Evolutionary conservation across 176 grass and related monocot genomes (phyloP), one percentile per base, ranked within the genome.

Genomic region (Aegilops sharonensis): DNA sequence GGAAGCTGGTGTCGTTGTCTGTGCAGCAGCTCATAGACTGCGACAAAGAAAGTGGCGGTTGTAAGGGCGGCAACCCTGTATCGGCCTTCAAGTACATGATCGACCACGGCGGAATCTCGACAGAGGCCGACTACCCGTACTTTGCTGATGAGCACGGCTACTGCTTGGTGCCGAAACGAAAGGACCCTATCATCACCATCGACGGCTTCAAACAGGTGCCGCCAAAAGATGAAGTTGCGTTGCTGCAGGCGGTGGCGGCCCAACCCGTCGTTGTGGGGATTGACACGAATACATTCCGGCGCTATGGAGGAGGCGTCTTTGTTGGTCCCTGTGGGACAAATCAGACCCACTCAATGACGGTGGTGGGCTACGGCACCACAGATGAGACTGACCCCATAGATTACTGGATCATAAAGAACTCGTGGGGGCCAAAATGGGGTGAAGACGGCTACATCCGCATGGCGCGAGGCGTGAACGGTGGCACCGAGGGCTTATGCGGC

Each of bases 381-480:
- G 6, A 56, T 56, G 52, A 20, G 52, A 6, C 5, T 20, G 17
- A 56, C 17, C 17, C 24, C 17, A 20, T 27, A 6, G 65, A 87
- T 45, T 91, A 85, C 63, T 94, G 90, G 93, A 94, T 92, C 17
- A 71, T 94, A 27, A 92, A 87, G 66, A 94, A 94, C 67, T 92
- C 87, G 8, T 94, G 92, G 92, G 81, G 92, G 4, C 12, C 11
- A 3, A n/a, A 52, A 0, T 94, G 92, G 92, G 92, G 92, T 5
- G 92, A 94, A 61, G 12, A 25, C 1, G 92, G 92, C 20, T 94
- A 90, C 74, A 64, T 92, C 40, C 75, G 85, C 48, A 77, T 94
- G 66, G 30, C 68, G 9, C 90, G 93, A 35, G 90, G 88, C 54
- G 52, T 90, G 15, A 6, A 0, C 3, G 7, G 3, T 15, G 11